A percentile compares a stretch with the other conserved stretches of the same genome.
These are phyloP conservation scores for Cyphellophora attinorum DNA, from an alignment of 2,329 filamentous ascomycete species.

Conservation along the genomic window DNA sequence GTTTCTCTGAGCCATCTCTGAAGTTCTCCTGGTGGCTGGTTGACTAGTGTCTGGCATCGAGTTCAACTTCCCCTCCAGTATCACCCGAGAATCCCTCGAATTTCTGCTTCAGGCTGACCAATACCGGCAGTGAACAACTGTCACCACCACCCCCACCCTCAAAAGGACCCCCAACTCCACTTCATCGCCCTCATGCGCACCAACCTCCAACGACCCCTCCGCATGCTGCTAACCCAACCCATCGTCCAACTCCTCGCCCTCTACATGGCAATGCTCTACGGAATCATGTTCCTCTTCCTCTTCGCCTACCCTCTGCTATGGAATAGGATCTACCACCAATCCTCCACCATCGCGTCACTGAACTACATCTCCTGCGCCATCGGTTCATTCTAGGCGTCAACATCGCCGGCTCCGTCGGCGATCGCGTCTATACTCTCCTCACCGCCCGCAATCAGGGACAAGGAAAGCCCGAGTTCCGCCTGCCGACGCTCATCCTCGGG, in stretches of 20 bases:
- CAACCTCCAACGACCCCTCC: constrained; percentile 7
- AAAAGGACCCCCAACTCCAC: no score
- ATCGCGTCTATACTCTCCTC: constrained; percentile 27
- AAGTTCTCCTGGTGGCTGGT: no score
- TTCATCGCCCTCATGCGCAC: no score
- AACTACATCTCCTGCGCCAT: constrained; percentile 51
- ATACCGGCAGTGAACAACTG: no score
- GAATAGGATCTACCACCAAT: constrained; percentile 41
- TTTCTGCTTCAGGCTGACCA: no score
- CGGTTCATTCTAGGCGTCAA: constrained; percentile 56
- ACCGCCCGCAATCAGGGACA: constrained; percentile 18
- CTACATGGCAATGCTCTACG: constrained; percentile 71
- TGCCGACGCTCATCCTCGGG: constrained; percentile 43
- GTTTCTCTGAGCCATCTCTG: no score
- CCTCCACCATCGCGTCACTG: constrained; percentile 43
- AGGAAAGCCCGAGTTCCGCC: constrained; percentile 42
- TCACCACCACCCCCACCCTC: no score
- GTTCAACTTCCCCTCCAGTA: no score
- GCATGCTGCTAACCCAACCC: constrained; percentile 51
- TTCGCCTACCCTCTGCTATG: constrained; percentile 43
- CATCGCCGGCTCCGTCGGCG: constrained; percentile 38
- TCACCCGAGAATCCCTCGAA: no score
- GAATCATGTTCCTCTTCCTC: constrained; percentile 47
- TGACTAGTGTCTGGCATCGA: no score
- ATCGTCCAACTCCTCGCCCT: constrained; percentile 76